phyloP scores from a whole-genome alignment of 106 monocot genomes.

The Apostasia shenzhenica region DNA sequence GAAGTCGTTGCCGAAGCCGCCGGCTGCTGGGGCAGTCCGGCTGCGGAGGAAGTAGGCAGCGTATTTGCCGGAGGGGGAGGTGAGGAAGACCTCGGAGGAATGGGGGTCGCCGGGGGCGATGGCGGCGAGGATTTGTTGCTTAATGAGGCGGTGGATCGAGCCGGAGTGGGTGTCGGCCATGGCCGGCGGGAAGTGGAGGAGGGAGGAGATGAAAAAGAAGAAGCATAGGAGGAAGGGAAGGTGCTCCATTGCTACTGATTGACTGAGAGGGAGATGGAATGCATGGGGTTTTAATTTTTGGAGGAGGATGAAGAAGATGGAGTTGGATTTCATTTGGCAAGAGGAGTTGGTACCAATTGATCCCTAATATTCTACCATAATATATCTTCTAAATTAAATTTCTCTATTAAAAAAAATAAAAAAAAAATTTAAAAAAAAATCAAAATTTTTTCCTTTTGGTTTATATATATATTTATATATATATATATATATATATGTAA shows the following conservation, averaged over 20 bases:
- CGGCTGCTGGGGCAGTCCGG: slow-evolving; percentile 40
- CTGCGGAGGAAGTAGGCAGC: slow-evolving; percentile 36
- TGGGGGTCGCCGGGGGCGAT: background rate
- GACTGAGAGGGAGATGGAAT: background rate
- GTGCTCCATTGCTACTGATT: background rate
- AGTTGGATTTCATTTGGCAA: background rate
- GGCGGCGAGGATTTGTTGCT: slow-evolving; percentile 58
- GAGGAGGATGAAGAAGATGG: background rate
- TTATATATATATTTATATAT: no score
- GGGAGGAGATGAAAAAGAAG: background rate
- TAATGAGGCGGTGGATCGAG: slow-evolving; percentile 38
- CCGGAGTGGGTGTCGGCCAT: slow-evolving; percentile 14
- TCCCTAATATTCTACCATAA: no score
- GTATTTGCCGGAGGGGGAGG: slow-evolving; percentile 65
- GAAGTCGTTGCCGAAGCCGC: slow-evolving; percentile 76
- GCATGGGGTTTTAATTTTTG: background rate
- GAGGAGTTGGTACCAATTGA: no score
- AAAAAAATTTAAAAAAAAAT: no score
- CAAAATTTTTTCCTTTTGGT: no score
- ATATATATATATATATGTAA: no score
- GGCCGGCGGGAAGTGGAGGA: background rate
- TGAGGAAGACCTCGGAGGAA: slow-evolving; percentile 40
- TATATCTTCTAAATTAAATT: no score
- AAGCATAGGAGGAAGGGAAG: slow-evolving; percentile 6
- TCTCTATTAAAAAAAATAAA: no score